Base-by-base conservation (phyloP, 1,139 yeast genomes). In the Nakaseomyces nivariensis region DNA sequence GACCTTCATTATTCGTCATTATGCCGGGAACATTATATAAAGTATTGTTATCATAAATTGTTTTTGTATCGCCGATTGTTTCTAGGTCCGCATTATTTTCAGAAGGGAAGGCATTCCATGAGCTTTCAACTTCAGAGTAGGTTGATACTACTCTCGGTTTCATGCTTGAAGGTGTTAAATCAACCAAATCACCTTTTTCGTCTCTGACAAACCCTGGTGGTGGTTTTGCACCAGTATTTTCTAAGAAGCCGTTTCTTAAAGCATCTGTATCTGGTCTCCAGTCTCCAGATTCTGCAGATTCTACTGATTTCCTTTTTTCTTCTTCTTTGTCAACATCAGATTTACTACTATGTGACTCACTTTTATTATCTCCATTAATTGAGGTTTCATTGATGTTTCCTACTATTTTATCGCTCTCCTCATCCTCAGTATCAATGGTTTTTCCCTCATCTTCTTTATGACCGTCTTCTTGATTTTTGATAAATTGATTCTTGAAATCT, bases 31-130 rank as follows among this genome's bases (percentile, higher is more conserved):
- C 69, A 50, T 66, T 65, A 54, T 58, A 64, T 5, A 65, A 51
- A 7, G 69, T 66, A 37, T 56, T 62, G 52, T 66, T 66, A 50
- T 66, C 69, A 48, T 64, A 66, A 7, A 66, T 49, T 1, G 69
- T 66, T 44, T 62, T 64, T 5, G 67, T 62, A 48, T 66, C 69
- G 9, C 54, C 54, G 6, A 66, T 58, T 1, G 69, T 65, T 43
- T 62, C 63, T 36, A 65, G 49, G 40, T 64, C 68, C 5, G 41
- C 48, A 33, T 48, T 47, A 17, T 47, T 51, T 9, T 50, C 57
- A 8, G 64, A 54, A 17, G 69, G 69, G 46, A 66, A 66, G 5
- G 67, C 68, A 47, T 65, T 61, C 68, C 68, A 66, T 4, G 62
- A 54, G 46, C 68, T 64, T 33, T 62, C 69, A 7, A 56, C 56